Percentiles rank a stretch among this genome's conserved stretches.
Evolutionary conservation across 495 filamentous ascomycete genomes (phyloP).

Genomic region (Xylaria bambusicola): DNA sequence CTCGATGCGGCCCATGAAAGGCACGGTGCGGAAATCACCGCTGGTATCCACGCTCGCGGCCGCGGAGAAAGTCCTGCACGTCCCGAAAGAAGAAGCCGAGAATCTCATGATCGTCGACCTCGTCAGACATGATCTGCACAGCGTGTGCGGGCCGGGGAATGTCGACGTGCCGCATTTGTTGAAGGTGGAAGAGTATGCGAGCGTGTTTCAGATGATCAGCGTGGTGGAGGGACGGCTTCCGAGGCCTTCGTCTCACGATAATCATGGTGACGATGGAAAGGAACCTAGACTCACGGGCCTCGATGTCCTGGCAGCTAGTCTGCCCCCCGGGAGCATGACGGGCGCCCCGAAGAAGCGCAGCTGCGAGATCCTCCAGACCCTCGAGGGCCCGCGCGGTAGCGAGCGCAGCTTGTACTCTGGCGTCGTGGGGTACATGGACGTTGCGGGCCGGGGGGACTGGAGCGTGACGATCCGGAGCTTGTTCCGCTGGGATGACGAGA

Average conservation of each 20-base stretch:
- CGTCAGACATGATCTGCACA: constrained; percentile 86
- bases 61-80: constrained; percentile 68
- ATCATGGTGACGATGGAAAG: too few relatives aligned
- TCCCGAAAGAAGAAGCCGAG: constrained; percentile 89
- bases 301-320: constrained; percentile 71
- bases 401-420: constrained; percentile 84
- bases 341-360: constrained; percentile 90
- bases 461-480: constrained; percentile 82
- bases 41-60: constrained; percentile 58
- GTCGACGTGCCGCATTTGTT: constrained; percentile 70
- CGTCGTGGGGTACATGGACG: constrained; percentile 84
- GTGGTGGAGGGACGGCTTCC: constrained; percentile 75
- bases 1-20: constrained; percentile 88
- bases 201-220: constrained; percentile 86
- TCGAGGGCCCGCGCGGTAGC: constrained; percentile 58
- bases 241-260: too few relatives aligned
- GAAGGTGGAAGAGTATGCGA: constrained; percentile 84
- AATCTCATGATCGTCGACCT: constrained; percentile 99
- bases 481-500: constrained; percentile 66
- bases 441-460: constrained; percentile 82
- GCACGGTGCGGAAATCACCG: constrained; percentile 76
- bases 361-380: constrained; percentile 71
- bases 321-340: constrained; percentile 94
- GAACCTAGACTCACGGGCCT: constrained; percentile 53
- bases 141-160: constrained; percentile 69